Base-by-base conservation (phyloP, 2,329 filamentous ascomycete species). In the Sporothrix pseudoabietina region DNA sequence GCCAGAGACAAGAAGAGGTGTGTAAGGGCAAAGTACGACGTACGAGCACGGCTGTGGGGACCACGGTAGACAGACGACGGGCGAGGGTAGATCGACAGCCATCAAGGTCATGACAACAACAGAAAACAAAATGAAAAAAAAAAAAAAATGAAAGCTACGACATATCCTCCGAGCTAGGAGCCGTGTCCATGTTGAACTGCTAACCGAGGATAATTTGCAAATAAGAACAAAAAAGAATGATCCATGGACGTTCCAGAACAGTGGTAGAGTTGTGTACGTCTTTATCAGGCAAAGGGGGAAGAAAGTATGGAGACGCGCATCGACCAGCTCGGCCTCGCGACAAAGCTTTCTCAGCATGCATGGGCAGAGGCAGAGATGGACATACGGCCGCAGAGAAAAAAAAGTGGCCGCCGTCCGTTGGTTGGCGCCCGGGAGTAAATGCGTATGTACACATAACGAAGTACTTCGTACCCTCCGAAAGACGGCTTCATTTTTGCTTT, bases 311-410 rank as follows among this genome's bases (percentile, higher is more conserved):
- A n/a, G 16, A 44, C 59, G 9, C 30, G 44, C 44, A 49, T 59
- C 2, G 55, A 16, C 26, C 12, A 30, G 61, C 61, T 66, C 61
- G 61, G 61, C 61, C 61, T 66, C 61, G 61, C 61, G 61, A 47
- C 39, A 47, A 66, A 26, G 61, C 55, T 9, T 30, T 35, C 26
- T 32, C 4, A 7, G 7, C 26, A 22, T 26, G 8, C 22, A n/a
- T 3, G 4, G 9, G 22, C 9, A 55, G 14, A 14, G 52, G 4
- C 22, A 55, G 19, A 54, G n/a, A 22, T 54, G 9, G 8, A 4
- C 19, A 16, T 54, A 22, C 9, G 30, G 19, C 41, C 44, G 4
- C 44, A 63, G 12, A n/a, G 1, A 22, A n/a, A 26, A 47, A 39
- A 44, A 65, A 44, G n/a, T 19, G 61, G 61, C 19, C 22, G n/a